Evolutionary conservation across 2,329 filamentous ascomycete species (phyloP), one percentile per base, ranked within the genome.

Genomic region (Beauveria sp.): DNA sequence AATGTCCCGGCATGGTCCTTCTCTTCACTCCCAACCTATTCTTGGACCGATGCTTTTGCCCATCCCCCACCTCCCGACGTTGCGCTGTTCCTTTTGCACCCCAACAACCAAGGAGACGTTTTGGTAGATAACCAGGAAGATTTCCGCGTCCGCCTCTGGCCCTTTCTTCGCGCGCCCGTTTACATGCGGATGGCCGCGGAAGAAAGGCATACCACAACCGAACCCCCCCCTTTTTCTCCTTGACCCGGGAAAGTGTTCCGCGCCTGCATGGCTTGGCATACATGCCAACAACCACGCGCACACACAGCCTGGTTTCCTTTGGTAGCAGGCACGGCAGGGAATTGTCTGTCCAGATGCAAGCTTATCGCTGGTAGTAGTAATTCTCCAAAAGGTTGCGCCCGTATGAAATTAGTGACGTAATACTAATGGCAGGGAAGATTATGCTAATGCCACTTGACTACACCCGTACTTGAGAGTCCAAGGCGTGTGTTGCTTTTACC

Each of bases 131-230:
- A 37, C 34, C 34, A 37, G 34, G 34, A 52, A 52, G n/a, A 9
- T 34, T 52, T 52, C 56, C 56, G 56, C 47, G n/a, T 41, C 46
- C 46, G 24, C 24, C 37, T 18, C 22, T 37, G 16, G 7, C 30
- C 28, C n/a, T 7, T 22, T 22, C 5, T 41, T 20, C 34, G 2
- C 34, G 12, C 47, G 16, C 41, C 50, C 57, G 57, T 60, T 54
- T 60, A 60, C 26, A 37, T 46, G 46, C 57, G 57, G 50, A 60
- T 60, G 57, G 50, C 57, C 48, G 22, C 57, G 41, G 57, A 9
- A 46, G 3, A 41, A 56, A 10, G 9, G 18, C 24, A 20, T 51
- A 28, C 18, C 28, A 34, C 48, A 43, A 37, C 30, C 30, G 12
- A 4, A 10, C 18, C 6, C 41, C 41, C 6, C 41, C 18, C 3